Conservation (phyloP, 73 alveolate species). For the Stentor coeruleus region DNA sequence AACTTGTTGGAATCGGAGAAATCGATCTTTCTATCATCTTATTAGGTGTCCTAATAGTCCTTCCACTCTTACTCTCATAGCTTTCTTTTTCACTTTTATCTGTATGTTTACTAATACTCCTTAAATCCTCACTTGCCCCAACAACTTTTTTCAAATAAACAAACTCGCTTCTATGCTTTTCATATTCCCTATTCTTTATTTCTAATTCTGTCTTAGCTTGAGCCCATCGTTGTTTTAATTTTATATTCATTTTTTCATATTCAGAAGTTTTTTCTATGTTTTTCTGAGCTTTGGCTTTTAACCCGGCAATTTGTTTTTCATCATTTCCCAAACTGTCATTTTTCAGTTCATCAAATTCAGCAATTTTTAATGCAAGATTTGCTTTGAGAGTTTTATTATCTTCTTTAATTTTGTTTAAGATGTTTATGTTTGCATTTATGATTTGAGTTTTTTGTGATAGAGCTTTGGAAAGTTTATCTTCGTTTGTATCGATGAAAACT, state of each 20-base stretch:
- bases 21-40: background rate
- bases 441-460: background rate
- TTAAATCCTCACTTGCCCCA: background rate
- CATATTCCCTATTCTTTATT: background rate
- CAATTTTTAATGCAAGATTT: background rate
- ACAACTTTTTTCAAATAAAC: background rate
- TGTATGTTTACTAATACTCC: background rate
- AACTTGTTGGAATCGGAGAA: background rate
- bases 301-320: background rate
- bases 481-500: background rate
- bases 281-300: background rate
- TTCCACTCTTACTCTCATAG: background rate
- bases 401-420: background rate
- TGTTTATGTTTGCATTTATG: background rate
- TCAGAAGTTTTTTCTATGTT: slow-evolving; percentile 5
- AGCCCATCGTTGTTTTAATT: background rate
- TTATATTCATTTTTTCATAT: background rate
- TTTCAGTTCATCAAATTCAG: background rate
- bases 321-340: background rate
- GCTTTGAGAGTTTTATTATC: background rate
- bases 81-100: background rate
- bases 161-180: background rate
- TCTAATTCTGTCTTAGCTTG: background rate
- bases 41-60: background rate
- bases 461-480: background rate